Conservation (phyloP, 2,329 filamentous ascomycete species). For the Xylariaceae sp. region DNA sequence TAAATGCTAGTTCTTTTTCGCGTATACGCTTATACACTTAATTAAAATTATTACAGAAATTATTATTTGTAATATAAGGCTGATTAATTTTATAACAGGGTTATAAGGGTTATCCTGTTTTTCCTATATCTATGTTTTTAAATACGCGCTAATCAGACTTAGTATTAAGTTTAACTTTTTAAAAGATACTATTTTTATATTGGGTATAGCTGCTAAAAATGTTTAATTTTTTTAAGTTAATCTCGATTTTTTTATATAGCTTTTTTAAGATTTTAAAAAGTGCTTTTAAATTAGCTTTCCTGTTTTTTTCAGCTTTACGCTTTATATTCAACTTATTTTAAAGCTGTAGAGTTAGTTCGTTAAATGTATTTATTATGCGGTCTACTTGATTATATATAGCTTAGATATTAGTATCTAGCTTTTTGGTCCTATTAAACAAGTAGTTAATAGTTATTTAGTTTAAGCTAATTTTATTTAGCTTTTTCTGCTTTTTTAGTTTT, state of each 20-base stretch:
- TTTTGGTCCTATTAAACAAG: background rate
- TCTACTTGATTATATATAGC: background rate
- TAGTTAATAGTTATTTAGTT: constrained; percentile 2
- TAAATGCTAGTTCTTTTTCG: background rate
- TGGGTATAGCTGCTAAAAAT: too few species aligned
- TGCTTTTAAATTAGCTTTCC: too few species aligned
- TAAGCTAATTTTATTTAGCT: background rate
- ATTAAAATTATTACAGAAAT: too few species aligned
- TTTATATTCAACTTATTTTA: too few species aligned
- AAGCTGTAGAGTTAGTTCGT: background rate
- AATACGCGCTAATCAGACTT: background rate
- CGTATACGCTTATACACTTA: background rate
- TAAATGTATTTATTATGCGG: background rate
- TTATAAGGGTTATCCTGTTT: too few species aligned
- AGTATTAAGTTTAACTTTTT: background rate
- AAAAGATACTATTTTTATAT: constrained; percentile 4
- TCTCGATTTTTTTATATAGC: too few species aligned
- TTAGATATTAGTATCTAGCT: background rate
- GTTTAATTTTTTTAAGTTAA: too few species aligned
- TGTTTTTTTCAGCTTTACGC: too few species aligned
- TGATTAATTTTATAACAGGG: too few species aligned
- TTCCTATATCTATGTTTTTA: background rate
- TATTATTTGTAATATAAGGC: too few species aligned
- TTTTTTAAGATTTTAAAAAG: too few species aligned
- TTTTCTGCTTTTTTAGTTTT: background rate